Evolutionary conservation across 768 basidiomycete species (phyloP), one percentile per base, ranked within the genome.

Genomic region (Tulasnella sp.): DNA sequence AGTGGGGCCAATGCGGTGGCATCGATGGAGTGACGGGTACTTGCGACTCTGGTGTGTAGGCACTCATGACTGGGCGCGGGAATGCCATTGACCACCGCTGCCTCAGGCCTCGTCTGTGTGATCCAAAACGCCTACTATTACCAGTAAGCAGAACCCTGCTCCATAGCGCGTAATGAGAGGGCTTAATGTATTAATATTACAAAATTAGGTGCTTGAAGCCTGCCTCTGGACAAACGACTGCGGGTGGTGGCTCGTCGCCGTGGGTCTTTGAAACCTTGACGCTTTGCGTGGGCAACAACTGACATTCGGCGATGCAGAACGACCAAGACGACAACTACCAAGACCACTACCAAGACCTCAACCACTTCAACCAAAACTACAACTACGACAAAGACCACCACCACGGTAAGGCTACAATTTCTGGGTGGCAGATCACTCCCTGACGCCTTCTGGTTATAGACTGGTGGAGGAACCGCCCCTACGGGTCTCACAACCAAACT

Each of bases 401-500:
- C 52, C 52, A 52, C 52, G 21, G 52, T 52, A 52, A n/a, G 52
- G 24, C 24, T 44, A 0, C 21, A 7, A 4, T 12, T 52, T 52
- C 24, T 24, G 12, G 9, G 52, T 7, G 7, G 52, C 4, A n/a
- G n/a, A 10, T 24, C 12, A 5, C 24, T 21, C 24, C n/a, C 24
- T 52, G 5, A 52, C 7, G 21, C 52, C n/a, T n/a, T 52, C 24
- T 52, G 52, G 7, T n/a, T 10, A 6, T 10, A 52, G 52, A 52
- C 52, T 24, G 52, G 52, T 24, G 52, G 52, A 52, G 52, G 52
- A 52, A 52, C 18, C 73, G 71, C 31, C 16, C 78, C 78, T 16
- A 79, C 78, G 21, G 78, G 75, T 75, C 39, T 79, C 39, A 79
- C 78, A 27, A 46, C 78, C 18, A 75, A 31, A 16, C 34, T 79